Conservation (phyloP, 2,329 filamentous ascomycete genomes). For the Cladosporium sp. region DNA sequence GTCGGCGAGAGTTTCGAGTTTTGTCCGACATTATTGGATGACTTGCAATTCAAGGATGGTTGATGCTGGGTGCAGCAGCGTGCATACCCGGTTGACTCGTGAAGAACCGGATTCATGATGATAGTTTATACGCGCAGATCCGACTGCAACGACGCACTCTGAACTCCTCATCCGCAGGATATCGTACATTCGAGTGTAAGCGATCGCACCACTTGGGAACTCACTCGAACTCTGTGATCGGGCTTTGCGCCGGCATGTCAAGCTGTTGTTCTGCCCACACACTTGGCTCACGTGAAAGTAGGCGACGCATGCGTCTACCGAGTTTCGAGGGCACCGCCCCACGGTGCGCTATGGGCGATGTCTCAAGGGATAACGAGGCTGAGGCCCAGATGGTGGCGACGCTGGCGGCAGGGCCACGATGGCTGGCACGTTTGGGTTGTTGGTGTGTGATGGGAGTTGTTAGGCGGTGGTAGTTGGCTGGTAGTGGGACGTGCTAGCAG, state of each 20-base stretch:
- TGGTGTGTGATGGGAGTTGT: too few relatives aligned
- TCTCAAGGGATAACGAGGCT: too few relatives aligned
- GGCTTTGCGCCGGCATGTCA: neutral
- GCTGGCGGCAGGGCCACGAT: too few relatives aligned
- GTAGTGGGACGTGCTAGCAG: too few relatives aligned
- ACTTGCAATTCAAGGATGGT: neutral
- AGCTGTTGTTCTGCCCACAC: too few relatives aligned
- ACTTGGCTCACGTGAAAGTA: too few relatives aligned
- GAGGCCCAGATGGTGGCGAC: too few relatives aligned
- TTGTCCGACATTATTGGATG: slow-evolving; percentile 7
- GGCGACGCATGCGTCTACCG: too few relatives aligned
- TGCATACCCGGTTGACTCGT: neutral
- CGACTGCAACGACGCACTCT: neutral
- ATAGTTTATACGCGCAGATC: slow-evolving; percentile 2
- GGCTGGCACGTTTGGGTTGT: too few relatives aligned
- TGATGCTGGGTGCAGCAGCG: neutral
- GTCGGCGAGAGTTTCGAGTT: slow-evolving; percentile 9
- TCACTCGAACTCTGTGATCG: slow-evolving; percentile 5
- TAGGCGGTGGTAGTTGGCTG: too few relatives aligned
- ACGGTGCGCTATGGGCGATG: too few relatives aligned
- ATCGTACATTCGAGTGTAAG: neutral
- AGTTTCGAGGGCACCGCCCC: too few relatives aligned
- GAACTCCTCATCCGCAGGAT: neutral
- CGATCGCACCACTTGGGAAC: neutral
- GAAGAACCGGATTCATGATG: neutral